phyloP scores from a whole-genome alignment of 768 basidiomycete genomes.

The Coprinopsis strossmayeri region DNA sequence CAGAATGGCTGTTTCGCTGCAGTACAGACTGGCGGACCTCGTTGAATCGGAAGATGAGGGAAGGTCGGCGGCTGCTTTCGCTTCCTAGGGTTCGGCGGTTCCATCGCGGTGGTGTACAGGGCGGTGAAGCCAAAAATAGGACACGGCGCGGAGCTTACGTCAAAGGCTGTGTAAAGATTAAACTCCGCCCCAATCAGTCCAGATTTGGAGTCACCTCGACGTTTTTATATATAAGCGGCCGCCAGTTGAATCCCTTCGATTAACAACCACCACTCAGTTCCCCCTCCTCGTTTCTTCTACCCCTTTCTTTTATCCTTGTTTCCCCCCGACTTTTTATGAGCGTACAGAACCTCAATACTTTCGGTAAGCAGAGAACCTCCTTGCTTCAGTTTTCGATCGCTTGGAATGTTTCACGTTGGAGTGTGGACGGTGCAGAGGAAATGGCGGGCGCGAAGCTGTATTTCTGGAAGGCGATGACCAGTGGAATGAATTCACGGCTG shows the following conservation, averaged over 20 bases:
- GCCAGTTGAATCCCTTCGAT: conserved; percentile 21
- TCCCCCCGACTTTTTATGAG: conserved; percentile 80
- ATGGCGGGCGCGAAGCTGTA: background rate
- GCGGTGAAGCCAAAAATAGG: background rate
- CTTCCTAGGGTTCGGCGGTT: conserved; percentile 23
- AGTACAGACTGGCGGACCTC: conserved; percentile 33
- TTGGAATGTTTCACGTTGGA: too few species aligned
- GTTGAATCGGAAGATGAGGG: conserved; percentile 50
- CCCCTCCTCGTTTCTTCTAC: conserved; percentile 32
- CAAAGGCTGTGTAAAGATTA: conserved; percentile 6
- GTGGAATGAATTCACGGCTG: too few species aligned
- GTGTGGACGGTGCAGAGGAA: too few species aligned
- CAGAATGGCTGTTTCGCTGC: background rate
- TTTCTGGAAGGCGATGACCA: background rate
- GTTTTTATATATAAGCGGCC: conserved; percentile 18
- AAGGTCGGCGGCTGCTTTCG: conserved; percentile 66
- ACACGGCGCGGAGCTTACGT: conserved; percentile 17
- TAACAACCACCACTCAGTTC: conserved; percentile 27
- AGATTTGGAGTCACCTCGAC: conserved; percentile 8
- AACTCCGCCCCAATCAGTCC: conserved; percentile 16
- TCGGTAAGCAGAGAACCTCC: conserved; percentile 43
- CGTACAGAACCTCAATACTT: conserved; percentile 86
- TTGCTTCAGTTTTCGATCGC: background rate
- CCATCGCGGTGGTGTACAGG: conserved; percentile 9
- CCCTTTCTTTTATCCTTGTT: conserved; percentile 28